Base-by-base conservation (phyloP, 1,139 yeast genomes). In the Taphrina confusa region DNA sequence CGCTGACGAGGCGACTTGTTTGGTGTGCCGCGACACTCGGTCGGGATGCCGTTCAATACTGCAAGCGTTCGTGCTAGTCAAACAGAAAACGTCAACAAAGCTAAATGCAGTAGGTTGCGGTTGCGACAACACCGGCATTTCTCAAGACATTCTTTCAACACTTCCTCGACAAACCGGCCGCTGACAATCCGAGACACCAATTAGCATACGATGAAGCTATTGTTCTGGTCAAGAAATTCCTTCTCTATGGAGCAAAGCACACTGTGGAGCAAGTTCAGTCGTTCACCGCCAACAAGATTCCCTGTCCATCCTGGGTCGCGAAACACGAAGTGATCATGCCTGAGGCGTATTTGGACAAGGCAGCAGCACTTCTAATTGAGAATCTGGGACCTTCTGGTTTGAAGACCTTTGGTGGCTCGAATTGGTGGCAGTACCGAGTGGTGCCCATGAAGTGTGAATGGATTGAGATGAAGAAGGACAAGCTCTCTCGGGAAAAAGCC, bases 391-490 rank as follows among this genome's bases (percentile, higher is more conserved):
- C 50, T 8, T 31, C 40, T 4, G 60, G 54, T 1, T n/a, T 56
- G 22, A 23, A 46, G 42, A 39, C 54, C 3, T 46, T 56, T 23
- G 60, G 60, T 14, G 60, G 60, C 12, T 18, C 28, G 25, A 47
- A 56, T 12, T 56, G 60, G 60, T 56, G 60, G 60, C 60, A 56
- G 60, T 46, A 46, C 25, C 49, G 60, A 9, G 28, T 37, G 5
- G 46, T 28, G 3, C 52, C 54, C 20, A 49, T 56, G 54, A 47
- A 28, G n/a, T 46, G 54, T 30, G 60, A 56, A 31, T 56, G 60
- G 60, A 56, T 56, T 22, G 60, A 56, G 54, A 56, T 56, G 60
- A 56, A 56, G 40, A 36, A 47, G 39, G 60, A 56, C 39, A 39
- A 37, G 20, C 20, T 22, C 16, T 20, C 31, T 12, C 60, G 60